Base-by-base conservation (phyloP, 2,329 filamentous ascomycete species). In the Allantophomopsis lycopodina region DNA sequence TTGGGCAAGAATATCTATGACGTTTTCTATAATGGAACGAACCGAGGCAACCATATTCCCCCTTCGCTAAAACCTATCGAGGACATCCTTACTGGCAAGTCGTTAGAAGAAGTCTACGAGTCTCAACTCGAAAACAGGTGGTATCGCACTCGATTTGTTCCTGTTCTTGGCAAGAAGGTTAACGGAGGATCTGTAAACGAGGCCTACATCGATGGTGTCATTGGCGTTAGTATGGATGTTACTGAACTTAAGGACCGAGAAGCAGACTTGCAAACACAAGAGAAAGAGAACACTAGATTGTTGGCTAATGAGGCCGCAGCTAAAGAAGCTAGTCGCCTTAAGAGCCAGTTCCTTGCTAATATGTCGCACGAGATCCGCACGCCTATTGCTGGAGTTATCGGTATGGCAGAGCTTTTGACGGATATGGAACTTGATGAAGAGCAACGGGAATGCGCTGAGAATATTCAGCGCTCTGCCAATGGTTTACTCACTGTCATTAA, bases 401-500 rank as follows among this genome's bases (percentile, higher is more conserved):
- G 83, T 17, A 87, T 87, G 81, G 75, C 78, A 1, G 82, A 88
- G 49, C 63, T 89, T 7, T 60, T 88, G 7, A 64, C 79, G 21
- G 80, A 84, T 44, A 82, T 77, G 52, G 60, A 73, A 13, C 59
- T 88, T 17, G 68, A 76, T 39, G 65, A 71, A n/a, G 82, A 87
- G 48, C 80, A 86, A 50, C 68, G 71, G 42, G 81, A 87, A 41
- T 83, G 76, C 44, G 78, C 82, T 2, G 79, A 85, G 47, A 86
- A 85, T 44, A 84, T 89, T 6, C 78, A 84, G 50, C 71, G 80
- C 38, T 88, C 82, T 5, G 83, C 81, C 0, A 87, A 89, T 46
- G 85, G 83, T 2, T 62, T 94, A 2, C 65, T 94, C 15, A 89
- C 84, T 0, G 81, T 94, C 32, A 93, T 94, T 58, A 93, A 94